Conservation (phyloP, 768 basidiomycete genomes). For the Tubosaeta sp. region DNA sequence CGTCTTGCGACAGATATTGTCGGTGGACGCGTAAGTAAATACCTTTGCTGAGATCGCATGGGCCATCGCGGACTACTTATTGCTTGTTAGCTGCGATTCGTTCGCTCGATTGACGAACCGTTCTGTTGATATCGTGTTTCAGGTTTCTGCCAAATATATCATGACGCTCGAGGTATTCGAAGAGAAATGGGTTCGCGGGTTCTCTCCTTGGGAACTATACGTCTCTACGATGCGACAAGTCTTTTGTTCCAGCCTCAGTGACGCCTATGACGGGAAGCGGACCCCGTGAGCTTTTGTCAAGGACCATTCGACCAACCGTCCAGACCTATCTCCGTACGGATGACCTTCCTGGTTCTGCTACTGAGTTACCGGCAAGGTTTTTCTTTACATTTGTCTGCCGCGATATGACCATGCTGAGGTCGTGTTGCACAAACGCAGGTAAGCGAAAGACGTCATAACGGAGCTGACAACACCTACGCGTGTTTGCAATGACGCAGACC, state of each 20-base stretch:
- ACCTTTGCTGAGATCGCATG: slow-evolving; percentile 42
- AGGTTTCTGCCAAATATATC: slow-evolving; percentile 33
- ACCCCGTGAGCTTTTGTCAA: slow-evolving; percentile 39
- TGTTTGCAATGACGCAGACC: slow-evolving; percentile 30
- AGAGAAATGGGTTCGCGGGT: slow-evolving; percentile 19
- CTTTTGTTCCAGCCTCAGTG: slow-evolving; percentile 40
- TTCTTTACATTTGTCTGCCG: background rate
- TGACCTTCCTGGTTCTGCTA: slow-evolving; percentile 15
- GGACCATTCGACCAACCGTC: slow-evolving; percentile 39
- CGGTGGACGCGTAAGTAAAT: slow-evolving; percentile 40
- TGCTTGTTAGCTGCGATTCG: slow-evolving; percentile 33
- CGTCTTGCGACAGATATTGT: slow-evolving; percentile 37
- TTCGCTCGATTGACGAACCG: slow-evolving; percentile 7
- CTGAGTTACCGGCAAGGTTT: slow-evolving; percentile 25
- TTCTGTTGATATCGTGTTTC: slow-evolving; percentile 7
- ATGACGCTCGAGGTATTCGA: slow-evolving; percentile 42
- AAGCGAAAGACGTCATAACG: slow-evolving; percentile 12
- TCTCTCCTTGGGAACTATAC: slow-evolving; percentile 34
- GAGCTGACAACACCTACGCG: slow-evolving; percentile 19
- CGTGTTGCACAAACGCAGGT: slow-evolving; percentile 20
- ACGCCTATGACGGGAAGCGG: slow-evolving; percentile 36
- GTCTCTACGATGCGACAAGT: slow-evolving; percentile 32
- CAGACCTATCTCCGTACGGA: slow-evolving; percentile 29
- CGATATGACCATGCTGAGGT: slow-evolving; percentile 1
- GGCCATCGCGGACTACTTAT: slow-evolving; percentile 34